These are phyloP conservation scores for Pyronema omphalodes DNA, from an alignment of 495 filamentous ascomycete species.

Conservation along the genomic window DNA sequence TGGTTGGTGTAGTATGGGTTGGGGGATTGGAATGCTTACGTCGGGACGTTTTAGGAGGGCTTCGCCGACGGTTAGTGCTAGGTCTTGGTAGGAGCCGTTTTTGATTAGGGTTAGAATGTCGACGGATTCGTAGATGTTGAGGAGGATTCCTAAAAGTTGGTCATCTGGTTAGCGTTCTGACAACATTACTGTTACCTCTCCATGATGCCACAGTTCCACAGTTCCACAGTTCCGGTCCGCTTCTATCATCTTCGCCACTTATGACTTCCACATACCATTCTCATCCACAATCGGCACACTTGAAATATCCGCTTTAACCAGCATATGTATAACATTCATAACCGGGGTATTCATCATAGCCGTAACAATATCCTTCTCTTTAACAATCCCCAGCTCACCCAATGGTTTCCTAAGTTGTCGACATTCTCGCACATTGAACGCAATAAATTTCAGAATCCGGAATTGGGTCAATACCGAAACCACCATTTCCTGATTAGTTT, in stretches of 20 bases:
- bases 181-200: neutral
- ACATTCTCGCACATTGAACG: constrained; percentile 87
- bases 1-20: neutral
- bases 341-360: constrained; percentile 84
- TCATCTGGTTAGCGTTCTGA: neutral
- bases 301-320: constrained; percentile 84
- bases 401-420: constrained; percentile 76
- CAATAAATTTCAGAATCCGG: constrained; percentile 93
- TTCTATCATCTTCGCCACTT: too few relatives aligned
- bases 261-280: constrained; percentile 34
- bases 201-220: neutral
- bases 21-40: constrained; percentile 27
- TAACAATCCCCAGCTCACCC: constrained; percentile 68
- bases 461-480: constrained; percentile 96
- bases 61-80: constrained; percentile 72
- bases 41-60: constrained; percentile 73
- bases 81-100: constrained; percentile 77
- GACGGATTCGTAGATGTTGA: constrained; percentile 96
- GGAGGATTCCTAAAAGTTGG: constrained; percentile 39
- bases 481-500: constrained; percentile 81
- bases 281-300: constrained; percentile 84
- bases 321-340: constrained; percentile 84
- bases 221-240: too few relatives aligned
- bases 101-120: constrained; percentile 95
- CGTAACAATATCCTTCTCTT: constrained; percentile 60